Conservation (phyloP, 139 green algal species). For the Coelastrella sp. region DNA sequence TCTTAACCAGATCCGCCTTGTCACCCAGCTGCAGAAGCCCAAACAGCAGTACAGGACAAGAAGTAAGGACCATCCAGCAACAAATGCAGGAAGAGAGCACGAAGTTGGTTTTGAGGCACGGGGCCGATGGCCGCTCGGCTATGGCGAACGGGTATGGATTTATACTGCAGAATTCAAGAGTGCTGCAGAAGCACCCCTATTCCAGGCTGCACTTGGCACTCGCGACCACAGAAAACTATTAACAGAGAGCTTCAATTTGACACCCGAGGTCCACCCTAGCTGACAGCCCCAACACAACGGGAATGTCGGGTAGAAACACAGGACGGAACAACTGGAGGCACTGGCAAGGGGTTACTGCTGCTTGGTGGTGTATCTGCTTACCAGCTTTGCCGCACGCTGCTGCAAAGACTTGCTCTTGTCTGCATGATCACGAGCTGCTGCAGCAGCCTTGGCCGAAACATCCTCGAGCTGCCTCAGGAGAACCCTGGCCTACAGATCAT, state of each 20-base stretch:
- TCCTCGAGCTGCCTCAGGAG: slow-evolving; percentile 27
- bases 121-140: neutral
- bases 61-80: neutral
- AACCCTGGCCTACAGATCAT: slow-evolving; percentile 20
- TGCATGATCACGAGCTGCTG: slow-evolving; percentile 13
- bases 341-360: neutral
- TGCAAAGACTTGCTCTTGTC: slow-evolving; percentile 29
- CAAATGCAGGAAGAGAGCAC: neutral
- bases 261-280: no score
- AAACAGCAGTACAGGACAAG: neutral
- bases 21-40: slow-evolving; percentile 24
- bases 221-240: no score
- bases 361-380: neutral
- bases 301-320: no score
- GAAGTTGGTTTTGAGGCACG: neutral
- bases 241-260: no score
- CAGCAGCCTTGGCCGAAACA: slow-evolving; percentile 32
- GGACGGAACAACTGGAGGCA: neutral
- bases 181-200: no score
- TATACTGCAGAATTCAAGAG: no score
- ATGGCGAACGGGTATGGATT: no score
- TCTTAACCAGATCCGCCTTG: slow-evolving; percentile 27
- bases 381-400: slow-evolving; percentile 25
- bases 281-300: neutral
- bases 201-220: no score